phyloP scores from a whole-genome alignment of 2,329 filamentous ascomycete species.

The Aspergillus quadricinctus region DNA sequence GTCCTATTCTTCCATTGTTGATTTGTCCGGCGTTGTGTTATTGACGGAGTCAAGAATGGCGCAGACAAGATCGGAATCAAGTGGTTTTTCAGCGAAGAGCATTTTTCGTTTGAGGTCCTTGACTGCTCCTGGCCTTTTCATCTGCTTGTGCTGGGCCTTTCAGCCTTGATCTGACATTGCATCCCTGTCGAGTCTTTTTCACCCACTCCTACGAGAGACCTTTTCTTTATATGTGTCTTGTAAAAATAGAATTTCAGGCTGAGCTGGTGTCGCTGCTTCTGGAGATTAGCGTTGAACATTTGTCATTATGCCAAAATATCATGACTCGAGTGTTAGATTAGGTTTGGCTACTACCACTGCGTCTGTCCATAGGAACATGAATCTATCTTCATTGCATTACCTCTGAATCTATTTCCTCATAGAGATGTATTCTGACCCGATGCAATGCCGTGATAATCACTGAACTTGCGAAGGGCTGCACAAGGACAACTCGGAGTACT shows the following conservation, averaged over 20 bases:
- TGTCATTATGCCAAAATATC: constrained; percentile 33
- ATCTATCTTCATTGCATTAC: not conserved
- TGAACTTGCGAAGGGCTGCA: too few relatives aligned
- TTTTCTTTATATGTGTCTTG: constrained; percentile 25
- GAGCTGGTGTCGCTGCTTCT: constrained; percentile 23
- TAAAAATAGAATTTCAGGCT: constrained; percentile 37
- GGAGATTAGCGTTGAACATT: constrained; percentile 33
- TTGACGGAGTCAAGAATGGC: constrained; percentile 32
- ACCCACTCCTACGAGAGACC: not conserved
- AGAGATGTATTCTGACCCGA: too few relatives aligned
- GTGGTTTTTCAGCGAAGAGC: constrained; percentile 25
- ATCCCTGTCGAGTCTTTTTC: constrained; percentile 9
- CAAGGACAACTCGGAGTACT: too few relatives aligned
- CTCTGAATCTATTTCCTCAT: not conserved
- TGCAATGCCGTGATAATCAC: too few relatives aligned
- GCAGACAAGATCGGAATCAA: constrained; percentile 27
- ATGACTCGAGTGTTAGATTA: constrained; percentile 22
- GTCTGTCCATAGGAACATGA: not conserved
- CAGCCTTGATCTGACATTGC: constrained; percentile 12
- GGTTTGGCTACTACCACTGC: constrained; percentile 5
- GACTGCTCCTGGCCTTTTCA: constrained; percentile 11
- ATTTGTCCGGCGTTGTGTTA: constrained; percentile 34
- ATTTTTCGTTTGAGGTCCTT: constrained; percentile 11
- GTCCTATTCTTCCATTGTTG: constrained; percentile 26
- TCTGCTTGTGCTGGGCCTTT: constrained; percentile 1